Percentiles rank a stretch among this genome's conserved stretches.
Conservation (phyloP, 139 green algal genomes). For the Chlorella vulgaris region DNA sequence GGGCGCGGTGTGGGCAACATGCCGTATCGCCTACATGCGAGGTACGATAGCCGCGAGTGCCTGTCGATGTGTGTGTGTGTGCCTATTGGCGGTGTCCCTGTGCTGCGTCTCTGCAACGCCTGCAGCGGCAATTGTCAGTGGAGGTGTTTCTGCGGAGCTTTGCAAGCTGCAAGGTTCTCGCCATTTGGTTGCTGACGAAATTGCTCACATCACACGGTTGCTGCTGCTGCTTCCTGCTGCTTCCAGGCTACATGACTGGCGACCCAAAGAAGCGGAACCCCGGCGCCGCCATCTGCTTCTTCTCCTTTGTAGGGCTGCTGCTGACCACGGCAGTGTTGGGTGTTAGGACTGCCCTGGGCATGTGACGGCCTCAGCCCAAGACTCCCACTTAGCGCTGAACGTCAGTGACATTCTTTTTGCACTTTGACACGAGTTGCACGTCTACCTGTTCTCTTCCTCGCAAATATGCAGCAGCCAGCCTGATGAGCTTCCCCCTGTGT, state of each 20-base stretch:
- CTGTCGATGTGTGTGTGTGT: too few relatives aligned
- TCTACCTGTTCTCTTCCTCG: too few relatives aligned
- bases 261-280: slow-evolving; percentile 23
- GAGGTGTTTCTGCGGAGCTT: too few relatives aligned
- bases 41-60: neutral
- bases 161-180: neutral
- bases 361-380: too few relatives aligned
- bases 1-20: slow-evolving; percentile 16
- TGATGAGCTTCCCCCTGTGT: too few relatives aligned
- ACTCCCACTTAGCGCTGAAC: too few relatives aligned
- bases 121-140: neutral
- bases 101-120: neutral
- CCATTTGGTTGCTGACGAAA: neutral
- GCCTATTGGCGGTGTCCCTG: neutral
- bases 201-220: too few relatives aligned
- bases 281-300: neutral
- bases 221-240: neutral
- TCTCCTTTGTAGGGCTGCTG: slow-evolving; percentile 35
- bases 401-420: too few relatives aligned
- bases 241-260: slow-evolving; percentile 41
- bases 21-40: neutral
- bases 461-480: too few relatives aligned
- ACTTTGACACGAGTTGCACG: too few relatives aligned
- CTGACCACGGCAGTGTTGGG: neutral
- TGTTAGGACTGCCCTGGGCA: neutral